Conservation (phyloP, 2,329 filamentous ascomycete genomes). For the Magnaporthiopsis poae region DNA sequence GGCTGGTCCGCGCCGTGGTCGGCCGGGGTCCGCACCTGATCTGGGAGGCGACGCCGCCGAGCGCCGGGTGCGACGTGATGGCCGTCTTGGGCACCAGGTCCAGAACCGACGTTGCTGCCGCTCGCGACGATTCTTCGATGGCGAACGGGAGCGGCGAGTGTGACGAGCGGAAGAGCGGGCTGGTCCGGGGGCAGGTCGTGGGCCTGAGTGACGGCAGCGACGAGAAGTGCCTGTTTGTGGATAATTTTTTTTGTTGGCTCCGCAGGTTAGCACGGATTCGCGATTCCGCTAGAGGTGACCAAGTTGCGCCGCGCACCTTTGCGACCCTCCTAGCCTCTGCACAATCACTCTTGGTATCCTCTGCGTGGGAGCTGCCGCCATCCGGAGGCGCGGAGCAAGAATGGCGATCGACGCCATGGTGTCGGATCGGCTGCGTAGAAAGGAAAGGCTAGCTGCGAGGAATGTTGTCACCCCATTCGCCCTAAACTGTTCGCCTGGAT, state of each 20-base stretch:
- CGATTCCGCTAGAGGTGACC: no score
- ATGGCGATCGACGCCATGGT: background rate
- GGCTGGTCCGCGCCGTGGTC: constrained; percentile 45
- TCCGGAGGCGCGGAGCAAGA: background rate
- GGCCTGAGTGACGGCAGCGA: constrained; percentile 43
- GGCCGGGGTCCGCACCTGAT: constrained; percentile 50
- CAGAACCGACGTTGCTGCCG: constrained; percentile 9
- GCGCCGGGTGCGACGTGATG: constrained; percentile 43
- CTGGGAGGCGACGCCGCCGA: constrained; percentile 33
- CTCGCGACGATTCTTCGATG: background rate
- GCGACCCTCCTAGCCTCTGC: background rate
- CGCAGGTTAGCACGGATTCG: background rate
- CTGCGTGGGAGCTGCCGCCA: background rate
- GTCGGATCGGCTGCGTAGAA: background rate
- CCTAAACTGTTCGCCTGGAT: background rate
- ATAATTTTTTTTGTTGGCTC: no score
- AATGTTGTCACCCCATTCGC: background rate
- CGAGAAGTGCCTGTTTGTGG: constrained; percentile 18
- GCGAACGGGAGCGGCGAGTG: constrained; percentile 15
- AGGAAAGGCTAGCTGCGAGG: background rate
- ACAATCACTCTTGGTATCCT: background rate
- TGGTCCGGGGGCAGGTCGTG: constrained; percentile 16
- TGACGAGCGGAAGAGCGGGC: constrained; percentile 21
- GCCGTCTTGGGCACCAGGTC: constrained; percentile 37
- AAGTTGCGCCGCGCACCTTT: background rate